These are phyloP conservation scores for Aspergillus viridinutans DNA, from an alignment of 2,329 filamentous ascomycete genomes.

Conservation along the genomic window DNA sequence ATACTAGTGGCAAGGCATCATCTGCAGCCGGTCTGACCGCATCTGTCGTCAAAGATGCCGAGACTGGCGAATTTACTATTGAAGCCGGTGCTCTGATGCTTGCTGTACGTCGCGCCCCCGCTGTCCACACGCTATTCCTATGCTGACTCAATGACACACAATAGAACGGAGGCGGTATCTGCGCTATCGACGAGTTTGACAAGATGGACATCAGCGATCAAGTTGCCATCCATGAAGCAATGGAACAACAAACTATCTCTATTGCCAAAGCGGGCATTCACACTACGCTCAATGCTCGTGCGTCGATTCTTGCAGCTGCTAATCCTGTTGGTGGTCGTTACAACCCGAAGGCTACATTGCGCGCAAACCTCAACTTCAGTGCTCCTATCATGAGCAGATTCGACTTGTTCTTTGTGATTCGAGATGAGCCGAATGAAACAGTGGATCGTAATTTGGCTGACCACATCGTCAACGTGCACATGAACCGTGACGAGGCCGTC, in stretches of 20 bases:
- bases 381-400: conserved; percentile 99
- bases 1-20: conserved; percentile 95
- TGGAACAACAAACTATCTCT: conserved; percentile 99
- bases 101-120: conserved; percentile 50
- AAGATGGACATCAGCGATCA: conserved; percentile 99
- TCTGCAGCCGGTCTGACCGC: conserved; percentile 96
- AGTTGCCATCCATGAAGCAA: conserved; percentile 98
- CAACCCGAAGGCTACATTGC: conserved; percentile 89
- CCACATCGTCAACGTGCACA: conserved; percentile 93
- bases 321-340: conserved; percentile 94
- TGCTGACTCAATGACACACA: conserved; percentile 5
- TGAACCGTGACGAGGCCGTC: conserved; percentile 85
- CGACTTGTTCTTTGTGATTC: conserved; percentile 95
- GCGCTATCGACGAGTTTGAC: conserved; percentile 98
- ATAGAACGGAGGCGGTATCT: conserved; percentile 77
- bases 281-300: conserved; percentile 91
- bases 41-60: conserved; percentile 94
- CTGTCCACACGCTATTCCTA: neutral
- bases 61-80: conserved; percentile 98
- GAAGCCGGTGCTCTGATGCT: conserved; percentile 97
- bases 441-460: conserved; percentile 87
- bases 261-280: conserved; percentile 99
- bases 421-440: conserved; percentile 92
- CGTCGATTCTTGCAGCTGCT: conserved; percentile 89
- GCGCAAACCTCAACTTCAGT: conserved; percentile 96